These are phyloP conservation scores for Fragosphaeria purpurea DNA, from an alignment of 2,329 filamentous ascomycete genomes.

Conservation along the genomic window DNA sequence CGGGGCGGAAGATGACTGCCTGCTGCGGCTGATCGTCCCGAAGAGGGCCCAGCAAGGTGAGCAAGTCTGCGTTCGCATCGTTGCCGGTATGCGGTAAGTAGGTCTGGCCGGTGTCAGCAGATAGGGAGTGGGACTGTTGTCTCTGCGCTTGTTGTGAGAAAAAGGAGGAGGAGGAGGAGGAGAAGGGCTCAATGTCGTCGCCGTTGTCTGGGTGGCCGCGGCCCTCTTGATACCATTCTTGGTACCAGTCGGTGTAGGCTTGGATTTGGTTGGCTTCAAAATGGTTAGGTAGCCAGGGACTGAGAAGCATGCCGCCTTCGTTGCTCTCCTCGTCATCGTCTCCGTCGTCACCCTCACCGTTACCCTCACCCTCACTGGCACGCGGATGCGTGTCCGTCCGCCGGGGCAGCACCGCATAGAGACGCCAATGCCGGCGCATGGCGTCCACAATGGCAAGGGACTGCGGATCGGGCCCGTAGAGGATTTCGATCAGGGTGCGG, in stretches of 20 bases:
- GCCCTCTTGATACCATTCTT: not conserved
- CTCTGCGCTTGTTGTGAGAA: not conserved
- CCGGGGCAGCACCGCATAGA: slow-evolving; percentile 30
- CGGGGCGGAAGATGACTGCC: slow-evolving; percentile 13
- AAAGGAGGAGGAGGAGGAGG: too few species aligned
- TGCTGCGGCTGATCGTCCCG: slow-evolving; percentile 12
- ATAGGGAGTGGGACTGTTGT: slow-evolving; percentile 15
- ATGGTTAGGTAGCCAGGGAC: slow-evolving; percentile 29
- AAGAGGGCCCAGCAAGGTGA: slow-evolving; percentile 19
- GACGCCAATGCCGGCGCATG: slow-evolving; percentile 31
- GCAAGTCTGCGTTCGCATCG: slow-evolving; percentile 11
- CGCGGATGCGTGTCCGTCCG: slow-evolving; percentile 3
- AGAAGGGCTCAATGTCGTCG: too few species aligned
- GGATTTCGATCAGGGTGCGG: slow-evolving; percentile 26
- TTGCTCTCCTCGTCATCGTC: not conserved
- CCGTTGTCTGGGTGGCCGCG: too few species aligned
- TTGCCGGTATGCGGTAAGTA: slow-evolving; percentile 10
- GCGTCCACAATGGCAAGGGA: slow-evolving; percentile 25
- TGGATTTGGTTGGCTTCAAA: slow-evolving; percentile 25
- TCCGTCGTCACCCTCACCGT: not conserved
- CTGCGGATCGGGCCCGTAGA: slow-evolving; percentile 31
- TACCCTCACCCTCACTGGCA: slow-evolving; percentile 14
- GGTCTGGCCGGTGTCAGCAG: slow-evolving; percentile 6
- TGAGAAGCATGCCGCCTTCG: slow-evolving; percentile 21
- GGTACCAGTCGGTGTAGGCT: slow-evolving; percentile 22